Evolutionary conservation across 495 filamentous ascomycete species (phyloP).

Genomic region (Parachaetomium inaequale): DNA sequence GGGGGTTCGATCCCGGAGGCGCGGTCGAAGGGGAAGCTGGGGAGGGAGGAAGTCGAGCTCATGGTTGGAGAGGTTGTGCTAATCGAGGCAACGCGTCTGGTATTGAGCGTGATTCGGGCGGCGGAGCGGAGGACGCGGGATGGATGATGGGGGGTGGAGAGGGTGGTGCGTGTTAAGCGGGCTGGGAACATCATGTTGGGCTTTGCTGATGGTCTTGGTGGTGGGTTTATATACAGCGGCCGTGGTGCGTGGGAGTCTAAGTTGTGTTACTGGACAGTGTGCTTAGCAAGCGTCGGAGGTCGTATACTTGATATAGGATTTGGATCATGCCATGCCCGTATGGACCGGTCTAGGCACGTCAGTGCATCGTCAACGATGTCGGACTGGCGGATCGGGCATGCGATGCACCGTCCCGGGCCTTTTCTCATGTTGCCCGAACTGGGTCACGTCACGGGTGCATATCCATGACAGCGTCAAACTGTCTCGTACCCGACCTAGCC

Average conservation of each 20-base stretch:
- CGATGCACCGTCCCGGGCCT: not conserved
- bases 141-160: too few relatives aligned
- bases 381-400: not conserved
- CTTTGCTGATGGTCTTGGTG: too few relatives aligned
- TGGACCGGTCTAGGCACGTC: not conserved
- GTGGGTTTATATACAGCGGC: too few relatives aligned
- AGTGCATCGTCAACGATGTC: constrained; percentile 1
- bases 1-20: constrained; percentile 41
- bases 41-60: not conserved
- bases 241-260: too few relatives aligned
- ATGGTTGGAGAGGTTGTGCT: not conserved
- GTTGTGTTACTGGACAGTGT: too few relatives aligned
- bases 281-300: not conserved
- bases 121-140: too few relatives aligned
- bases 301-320: not conserved
- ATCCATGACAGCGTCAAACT: not conserved
- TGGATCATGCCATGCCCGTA: not conserved
- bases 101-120: too few relatives aligned
- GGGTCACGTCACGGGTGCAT: constrained; percentile 11
- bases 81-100: too few relatives aligned
- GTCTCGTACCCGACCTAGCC: not conserved
- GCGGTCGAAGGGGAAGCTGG: constrained; percentile 43
- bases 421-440: not conserved
- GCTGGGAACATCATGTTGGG: too few relatives aligned
- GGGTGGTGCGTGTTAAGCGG: too few relatives aligned